A percentile compares a stretch with the other conserved stretches of the same genome.
These are phyloP conservation scores for Yamadazyma ubonensis DNA, from an alignment of 805 yeast genomes.

Conservation along the genomic window DNA sequence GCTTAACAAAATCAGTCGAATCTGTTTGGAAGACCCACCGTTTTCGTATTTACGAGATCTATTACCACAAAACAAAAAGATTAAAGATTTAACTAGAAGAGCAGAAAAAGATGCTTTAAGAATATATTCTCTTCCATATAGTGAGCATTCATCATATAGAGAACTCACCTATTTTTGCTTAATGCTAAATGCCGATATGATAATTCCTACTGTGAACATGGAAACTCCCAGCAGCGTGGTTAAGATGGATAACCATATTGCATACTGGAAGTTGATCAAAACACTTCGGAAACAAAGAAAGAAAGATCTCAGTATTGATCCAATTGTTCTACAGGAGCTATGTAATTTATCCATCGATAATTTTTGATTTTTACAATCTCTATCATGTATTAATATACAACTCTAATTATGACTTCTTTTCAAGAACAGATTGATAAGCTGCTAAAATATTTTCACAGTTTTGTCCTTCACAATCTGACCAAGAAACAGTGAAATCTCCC, in stretches of 20 bases:
- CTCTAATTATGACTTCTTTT: background rate
- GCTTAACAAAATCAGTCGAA: conserved; percentile 12
- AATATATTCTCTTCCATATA: conserved; percentile 73
- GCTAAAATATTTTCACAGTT: conserved; percentile 54
- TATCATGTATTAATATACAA: conserved; percentile 3
- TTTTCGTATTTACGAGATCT: conserved; percentile 23
- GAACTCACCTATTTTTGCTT: conserved; percentile 71
- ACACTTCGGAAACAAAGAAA: conserved; percentile 12
- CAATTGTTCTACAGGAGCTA: conserved; percentile 10
- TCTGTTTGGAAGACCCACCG: conserved; percentile 12
- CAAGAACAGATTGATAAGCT: conserved; percentile 1
- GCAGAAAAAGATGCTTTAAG: conserved; percentile 30
- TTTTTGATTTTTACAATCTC: background rate
- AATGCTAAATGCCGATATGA: conserved; percentile 45
- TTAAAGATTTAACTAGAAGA: conserved; percentile 12
- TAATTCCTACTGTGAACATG: conserved; percentile 79
- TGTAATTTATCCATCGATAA: conserved; percentile 1
- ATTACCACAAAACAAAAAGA: conserved; percentile 26
- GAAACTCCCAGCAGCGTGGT: conserved; percentile 23
- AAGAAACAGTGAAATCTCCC: conserved; percentile 68
- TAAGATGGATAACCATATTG: conserved; percentile 34
- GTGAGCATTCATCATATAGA: conserved; percentile 89
- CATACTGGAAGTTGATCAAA: conserved; percentile 26
- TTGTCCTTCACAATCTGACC: conserved; percentile 54
- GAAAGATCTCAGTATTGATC: conserved; percentile 11